Conservation (phyloP, 805 yeast genomes). For the Brettanomyces custersianus region DNA sequence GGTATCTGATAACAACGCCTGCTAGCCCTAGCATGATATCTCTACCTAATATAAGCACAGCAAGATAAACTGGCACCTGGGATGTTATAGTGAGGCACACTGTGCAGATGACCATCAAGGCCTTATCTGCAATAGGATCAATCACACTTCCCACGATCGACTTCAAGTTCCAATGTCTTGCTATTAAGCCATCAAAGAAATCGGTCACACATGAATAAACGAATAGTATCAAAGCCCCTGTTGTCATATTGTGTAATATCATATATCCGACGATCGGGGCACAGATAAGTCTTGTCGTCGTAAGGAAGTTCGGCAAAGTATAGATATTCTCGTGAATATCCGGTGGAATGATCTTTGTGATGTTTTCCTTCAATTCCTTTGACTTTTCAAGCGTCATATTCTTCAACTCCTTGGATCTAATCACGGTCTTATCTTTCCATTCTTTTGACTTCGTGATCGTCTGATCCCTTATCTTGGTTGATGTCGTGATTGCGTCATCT, state of each 20-base stretch:
- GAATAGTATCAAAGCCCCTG: conserved; percentile 64
- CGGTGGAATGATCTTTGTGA: conserved; percentile 23
- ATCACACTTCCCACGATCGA: conserved; percentile 83
- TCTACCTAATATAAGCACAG: conserved; percentile 70
- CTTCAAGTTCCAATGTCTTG: conserved; percentile 66
- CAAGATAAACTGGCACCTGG: conserved; percentile 63
- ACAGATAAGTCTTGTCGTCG: conserved; percentile 67
- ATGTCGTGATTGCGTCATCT: conserved; percentile 2
- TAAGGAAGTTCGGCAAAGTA: conserved; percentile 81
- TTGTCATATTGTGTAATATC: conserved; percentile 53
- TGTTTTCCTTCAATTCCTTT: conserved; percentile 17
- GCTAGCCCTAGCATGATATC: conserved; percentile 66
- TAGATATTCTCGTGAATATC: conserved; percentile 51
- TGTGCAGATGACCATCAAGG: conserved; percentile 81
- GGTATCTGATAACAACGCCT: conserved; percentile 65
- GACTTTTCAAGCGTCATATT: conserved; percentile 10
- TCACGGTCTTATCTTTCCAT: conserved; percentile 12
- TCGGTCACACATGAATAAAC: conserved; percentile 86
- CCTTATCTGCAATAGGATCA: conserved; percentile 94
- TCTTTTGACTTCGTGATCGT: conserved; percentile 9
- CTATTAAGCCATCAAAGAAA: conserved; percentile 85
- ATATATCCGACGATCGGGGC: conserved; percentile 83
- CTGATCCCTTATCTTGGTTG: conserved; percentile 4
- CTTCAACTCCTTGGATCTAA: conserved; percentile 12
- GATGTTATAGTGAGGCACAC: conserved; percentile 60